Conservation (phyloP, 176 grass and related monocot species). For the Oryza longistaminata region DNA sequence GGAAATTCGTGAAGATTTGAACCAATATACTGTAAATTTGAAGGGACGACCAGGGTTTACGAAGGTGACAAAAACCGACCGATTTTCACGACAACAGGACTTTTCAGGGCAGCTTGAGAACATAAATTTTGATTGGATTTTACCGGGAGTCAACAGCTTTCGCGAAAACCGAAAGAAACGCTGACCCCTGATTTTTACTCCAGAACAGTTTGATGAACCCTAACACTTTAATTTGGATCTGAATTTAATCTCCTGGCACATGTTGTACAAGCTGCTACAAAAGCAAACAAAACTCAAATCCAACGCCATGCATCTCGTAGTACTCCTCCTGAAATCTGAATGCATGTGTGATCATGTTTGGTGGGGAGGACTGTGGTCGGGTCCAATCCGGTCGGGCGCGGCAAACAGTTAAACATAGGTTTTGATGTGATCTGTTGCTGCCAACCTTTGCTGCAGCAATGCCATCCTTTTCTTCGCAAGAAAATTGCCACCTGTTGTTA, state of each 20-base stretch:
- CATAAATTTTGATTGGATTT: too few relatives aligned
- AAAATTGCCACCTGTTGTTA: constrained; percentile 11
- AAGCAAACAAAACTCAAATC: constrained; percentile 22
- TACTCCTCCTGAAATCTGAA: neutral
- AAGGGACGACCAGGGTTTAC: too few relatives aligned
- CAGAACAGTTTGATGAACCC: too few relatives aligned
- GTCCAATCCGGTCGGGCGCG: constrained; percentile 37
- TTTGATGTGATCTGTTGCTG: constrained; percentile 34
- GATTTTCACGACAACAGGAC: too few relatives aligned
- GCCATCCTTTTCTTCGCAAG: neutral
- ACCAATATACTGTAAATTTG: too few relatives aligned
- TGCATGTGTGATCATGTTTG: neutral
- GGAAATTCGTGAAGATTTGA: neutral
- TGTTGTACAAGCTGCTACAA: neutral
- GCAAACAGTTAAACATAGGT: constrained; percentile 39
- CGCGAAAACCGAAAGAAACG: too few relatives aligned
- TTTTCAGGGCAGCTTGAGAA: too few relatives aligned
- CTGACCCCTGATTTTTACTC: too few relatives aligned
- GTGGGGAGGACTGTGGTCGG: constrained; percentile 10
- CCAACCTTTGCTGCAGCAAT: constrained; percentile 5
- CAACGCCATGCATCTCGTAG: neutral
- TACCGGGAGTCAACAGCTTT: too few relatives aligned
- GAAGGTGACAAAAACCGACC: too few relatives aligned
- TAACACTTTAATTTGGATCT: neutral
- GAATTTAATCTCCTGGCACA: neutral